Percentiles rank a stretch among this genome's conserved stretches.
These are phyloP conservation scores for Hymenoscyphus occultus DNA, from an alignment of 2,329 filamentous ascomycete species.

Conservation along the genomic window DNA sequence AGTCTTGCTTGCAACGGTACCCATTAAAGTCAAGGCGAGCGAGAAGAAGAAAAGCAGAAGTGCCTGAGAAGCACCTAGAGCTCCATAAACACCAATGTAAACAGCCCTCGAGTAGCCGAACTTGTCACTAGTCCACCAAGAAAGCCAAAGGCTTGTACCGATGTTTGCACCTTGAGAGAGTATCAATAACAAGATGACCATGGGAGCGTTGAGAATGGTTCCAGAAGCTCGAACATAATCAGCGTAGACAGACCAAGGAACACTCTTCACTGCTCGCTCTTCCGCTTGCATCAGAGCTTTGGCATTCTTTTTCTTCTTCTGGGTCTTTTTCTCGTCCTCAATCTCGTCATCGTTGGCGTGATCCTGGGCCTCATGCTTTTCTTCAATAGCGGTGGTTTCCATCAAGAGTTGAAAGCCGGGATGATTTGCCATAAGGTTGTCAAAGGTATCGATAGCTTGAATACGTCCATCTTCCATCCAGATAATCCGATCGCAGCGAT, in stretches of 20 bases:
- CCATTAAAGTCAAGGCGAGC: conserved; percentile 70
- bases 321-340: conserved; percentile 44
- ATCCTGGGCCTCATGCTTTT: conserved; percentile 53
- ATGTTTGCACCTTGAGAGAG: conserved; percentile 79
- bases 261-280: conserved; percentile 60
- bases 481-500: conserved; percentile 84
- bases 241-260: conserved; percentile 61
- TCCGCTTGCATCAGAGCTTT: conserved; percentile 69
- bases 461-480: conserved; percentile 88
- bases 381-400: conserved; percentile 76
- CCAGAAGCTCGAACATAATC: conserved; percentile 64
- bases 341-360: conserved; percentile 48
- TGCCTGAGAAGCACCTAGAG: conserved; percentile 68
- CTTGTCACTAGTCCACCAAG: conserved; percentile 84
- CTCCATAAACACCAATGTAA: conserved; percentile 73
- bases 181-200: conserved; percentile 54
- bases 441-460: conserved; percentile 82
- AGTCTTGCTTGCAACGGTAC: conserved; percentile 75
- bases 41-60: conserved; percentile 79
- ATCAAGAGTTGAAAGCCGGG: conserved; percentile 76
- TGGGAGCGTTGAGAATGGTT: conserved; percentile 53
- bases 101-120: conserved; percentile 63
- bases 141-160: conserved; percentile 84
- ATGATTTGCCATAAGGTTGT: conserved; percentile 78
- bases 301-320: conserved; percentile 47